Evolutionary conservation across 2,329 filamentous ascomycete species (phyloP).

Genomic region (Paecilomyces sp.): DNA sequence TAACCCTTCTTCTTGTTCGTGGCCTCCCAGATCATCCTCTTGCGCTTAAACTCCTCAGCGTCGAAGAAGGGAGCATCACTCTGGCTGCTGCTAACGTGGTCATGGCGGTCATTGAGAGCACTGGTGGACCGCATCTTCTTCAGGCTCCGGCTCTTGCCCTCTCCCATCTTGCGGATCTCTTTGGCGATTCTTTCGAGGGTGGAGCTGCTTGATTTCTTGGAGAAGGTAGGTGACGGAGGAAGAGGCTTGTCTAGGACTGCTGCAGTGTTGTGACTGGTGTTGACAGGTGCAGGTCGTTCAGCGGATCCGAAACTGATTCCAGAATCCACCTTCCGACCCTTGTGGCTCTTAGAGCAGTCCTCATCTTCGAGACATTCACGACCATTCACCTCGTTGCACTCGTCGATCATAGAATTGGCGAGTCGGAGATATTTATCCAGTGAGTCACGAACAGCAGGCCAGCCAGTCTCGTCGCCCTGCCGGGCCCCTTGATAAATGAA

Average conservation of each 20-base stretch:
- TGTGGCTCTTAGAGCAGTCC: conserved; percentile 25
- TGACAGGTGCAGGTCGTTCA: conserved; percentile 27
- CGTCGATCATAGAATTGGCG: conserved; percentile 55
- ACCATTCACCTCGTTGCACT: conserved; percentile 46
- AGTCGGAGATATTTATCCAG: conserved; percentile 53
- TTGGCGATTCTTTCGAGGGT: conserved; percentile 54
- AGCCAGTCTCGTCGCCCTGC: conserved; percentile 48
- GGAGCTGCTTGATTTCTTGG: conserved; percentile 32
- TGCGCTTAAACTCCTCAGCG: conserved; percentile 41
- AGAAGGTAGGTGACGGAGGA: conserved; percentile 26
- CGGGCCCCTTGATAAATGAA: conserved; percentile 48
- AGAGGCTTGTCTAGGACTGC: conserved; percentile 34
- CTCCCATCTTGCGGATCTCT: conserved; percentile 46
- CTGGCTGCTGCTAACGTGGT: conserved; percentile 23
- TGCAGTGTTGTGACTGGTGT: conserved; percentile 24
- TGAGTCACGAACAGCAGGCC: conserved; percentile 42
- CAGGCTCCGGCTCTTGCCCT: conserved; percentile 18
- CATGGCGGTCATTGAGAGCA: conserved; percentile 41
- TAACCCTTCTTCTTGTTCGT: conserved; percentile 25
- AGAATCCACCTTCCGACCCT: conserved; percentile 55
- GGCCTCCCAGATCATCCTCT: conserved; percentile 43
- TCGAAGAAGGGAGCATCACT: conserved; percentile 38
- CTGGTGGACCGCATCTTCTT: conserved; percentile 47
- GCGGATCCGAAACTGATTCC: conserved; percentile 52
- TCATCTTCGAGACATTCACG: conserved; percentile 29